Base-by-base conservation (phyloP, 2,329 filamentous ascomycete species). In the Venturia nashicola region DNA sequence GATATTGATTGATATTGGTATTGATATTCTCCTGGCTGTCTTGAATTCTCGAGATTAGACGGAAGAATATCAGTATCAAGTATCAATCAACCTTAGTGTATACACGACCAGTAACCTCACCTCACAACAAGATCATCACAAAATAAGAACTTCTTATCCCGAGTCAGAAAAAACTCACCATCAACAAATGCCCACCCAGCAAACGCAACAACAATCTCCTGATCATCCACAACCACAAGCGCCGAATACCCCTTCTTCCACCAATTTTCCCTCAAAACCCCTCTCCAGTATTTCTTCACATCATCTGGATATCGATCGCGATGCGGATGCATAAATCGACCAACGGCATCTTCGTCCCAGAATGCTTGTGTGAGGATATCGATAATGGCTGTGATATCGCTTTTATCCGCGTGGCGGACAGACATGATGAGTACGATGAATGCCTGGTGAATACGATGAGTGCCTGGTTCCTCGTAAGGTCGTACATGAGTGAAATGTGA, bases 271-370 rank as follows among this genome's bases (percentile, higher is more conserved):
- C 68, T 67, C 9, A 70, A 40, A 5, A 23, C 59, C 14, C 69
- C 59, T n/a, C 65, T 68, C 69, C 70, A 73, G 64, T 66, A 73
- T 8, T 69, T 65, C 2, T 65, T 42, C 18, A 70, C 65, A 36
- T 73, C 70, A 20, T 68, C 64, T 2, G 71, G 71, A 55, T 69
- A 71, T 11, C 68, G 32, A 9, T 68, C 34, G 2, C 71, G 70
- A 39, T 69, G 42, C 0, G 71, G 72, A 65, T 73, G 71, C 23
- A 74, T 68, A 4, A 69, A 61, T 0, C 65, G 64, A 44, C 70
- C 72, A 34, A 70, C 71, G 23, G 72, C 67, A 34, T 69, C 65
- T 60, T 74, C 72, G n/a, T 72, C 66, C 65, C 71, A 72, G 63
- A 71, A 74, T 6, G 72, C 68, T 3, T 67, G 63, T 16, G 67